Percentiles rank a stretch among this genome's conserved stretches.
phyloP scores from a whole-genome alignment of 352 stramenopile genomes.

The Phytopythium aichiense region DNA sequence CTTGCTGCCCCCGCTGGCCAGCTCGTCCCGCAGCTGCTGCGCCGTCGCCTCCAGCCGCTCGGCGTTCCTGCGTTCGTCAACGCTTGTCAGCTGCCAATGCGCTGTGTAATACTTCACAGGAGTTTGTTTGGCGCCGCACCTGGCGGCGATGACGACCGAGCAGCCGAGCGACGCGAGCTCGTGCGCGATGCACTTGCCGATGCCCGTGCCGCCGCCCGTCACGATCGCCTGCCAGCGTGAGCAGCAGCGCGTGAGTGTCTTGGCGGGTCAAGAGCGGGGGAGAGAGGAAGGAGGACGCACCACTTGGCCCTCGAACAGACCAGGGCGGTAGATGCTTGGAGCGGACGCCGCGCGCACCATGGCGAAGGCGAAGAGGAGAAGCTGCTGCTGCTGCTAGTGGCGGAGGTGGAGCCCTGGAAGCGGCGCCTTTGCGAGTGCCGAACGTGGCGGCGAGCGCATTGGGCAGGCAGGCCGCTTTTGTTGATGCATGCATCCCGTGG shows the following conservation, averaged over 20 bases:
- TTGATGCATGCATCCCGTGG: slow-evolving; percentile 1
- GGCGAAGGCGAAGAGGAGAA: background rate
- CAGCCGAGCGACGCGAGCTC: slow-evolving; percentile 76
- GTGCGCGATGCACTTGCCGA: slow-evolving; percentile 78
- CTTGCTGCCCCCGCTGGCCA: slow-evolving; percentile 29
- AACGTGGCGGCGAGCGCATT: background rate
- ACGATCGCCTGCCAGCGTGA: slow-evolving; percentile 52
- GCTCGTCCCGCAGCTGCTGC: slow-evolving; percentile 45
- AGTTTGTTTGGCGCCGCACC: slow-evolving; percentile 53
- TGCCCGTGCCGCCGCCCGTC: slow-evolving; percentile 83
- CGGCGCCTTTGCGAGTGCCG: background rate
- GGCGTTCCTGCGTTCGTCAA: slow-evolving; percentile 37
- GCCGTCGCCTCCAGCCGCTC: slow-evolving; percentile 56
- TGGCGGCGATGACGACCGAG: slow-evolving; percentile 76
- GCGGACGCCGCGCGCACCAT: slow-evolving; percentile 53
- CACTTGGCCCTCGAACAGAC: slow-evolving; percentile 76
- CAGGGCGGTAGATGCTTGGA: slow-evolving; percentile 55
- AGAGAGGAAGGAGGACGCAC: slow-evolving; percentile 56
- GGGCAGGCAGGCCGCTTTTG: background rate
- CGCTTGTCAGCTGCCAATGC: background rate
- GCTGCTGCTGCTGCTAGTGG: background rate
- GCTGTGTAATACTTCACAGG: slow-evolving; percentile 15
- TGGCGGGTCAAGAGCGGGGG: background rate
- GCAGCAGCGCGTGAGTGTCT: background rate
- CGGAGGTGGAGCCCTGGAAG: background rate